Conservation (phyloP, 2,329 filamentous ascomycete genomes). For the Penicillium sp. region DNA sequence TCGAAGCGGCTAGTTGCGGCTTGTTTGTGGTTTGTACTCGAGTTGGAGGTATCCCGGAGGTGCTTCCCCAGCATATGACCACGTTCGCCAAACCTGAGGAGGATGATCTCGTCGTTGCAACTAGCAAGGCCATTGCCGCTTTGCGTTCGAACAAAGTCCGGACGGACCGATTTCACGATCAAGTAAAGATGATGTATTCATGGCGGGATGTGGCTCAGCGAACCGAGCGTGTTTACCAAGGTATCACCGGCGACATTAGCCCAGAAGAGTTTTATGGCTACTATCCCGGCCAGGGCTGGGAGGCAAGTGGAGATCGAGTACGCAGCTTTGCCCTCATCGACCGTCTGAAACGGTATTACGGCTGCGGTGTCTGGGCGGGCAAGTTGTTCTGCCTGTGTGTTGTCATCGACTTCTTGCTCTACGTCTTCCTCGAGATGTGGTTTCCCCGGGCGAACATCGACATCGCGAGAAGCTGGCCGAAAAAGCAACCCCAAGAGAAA, state of each 20-base stretch:
- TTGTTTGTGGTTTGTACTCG: constrained; percentile 95
- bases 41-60: constrained; percentile 94
- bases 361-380: constrained; percentile 96
- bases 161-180: constrained; percentile 91
- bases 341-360: constrained; percentile 91
- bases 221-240: constrained; percentile 92
- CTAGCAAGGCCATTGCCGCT: constrained; percentile 81
- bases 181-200: constrained; percentile 97
- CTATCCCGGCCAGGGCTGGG: constrained; percentile 66
- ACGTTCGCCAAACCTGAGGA: constrained; percentile 96
- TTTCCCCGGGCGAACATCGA: constrained; percentile 85
- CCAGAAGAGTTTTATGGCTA: constrained; percentile 88
- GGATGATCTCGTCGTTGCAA: constrained; percentile 87
- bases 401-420: constrained; percentile 89
- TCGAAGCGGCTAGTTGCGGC: constrained; percentile 93
- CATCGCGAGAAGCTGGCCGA: constrained; percentile 85
- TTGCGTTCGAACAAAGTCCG: constrained; percentile 82
- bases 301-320: constrained; percentile 67
- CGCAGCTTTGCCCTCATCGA: constrained; percentile 93
- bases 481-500: constrained; percentile 55
- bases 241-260: constrained; percentile 80
- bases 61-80: constrained; percentile 94
- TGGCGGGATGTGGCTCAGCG: constrained; percentile 94
- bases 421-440: constrained; percentile 80
- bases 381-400: constrained; percentile 96